These are phyloP conservation scores for Lojkania enalia DNA, from an alignment of 2,329 filamentous ascomycete genomes.

Conservation along the genomic window DNA sequence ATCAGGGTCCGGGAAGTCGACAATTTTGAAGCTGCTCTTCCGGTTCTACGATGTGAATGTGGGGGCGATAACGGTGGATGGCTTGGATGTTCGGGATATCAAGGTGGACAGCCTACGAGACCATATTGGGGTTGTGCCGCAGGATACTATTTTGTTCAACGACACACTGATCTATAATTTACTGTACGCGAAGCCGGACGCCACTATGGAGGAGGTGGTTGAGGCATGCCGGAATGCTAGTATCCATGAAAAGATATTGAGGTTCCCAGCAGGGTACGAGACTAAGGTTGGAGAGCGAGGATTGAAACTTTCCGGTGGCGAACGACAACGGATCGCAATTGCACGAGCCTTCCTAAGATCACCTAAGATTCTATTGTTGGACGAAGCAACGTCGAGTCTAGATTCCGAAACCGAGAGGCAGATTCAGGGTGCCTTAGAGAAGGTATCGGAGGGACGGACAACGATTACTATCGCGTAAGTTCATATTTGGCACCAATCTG, in stretches of 20 bases:
- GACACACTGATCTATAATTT: constrained; percentile 64
- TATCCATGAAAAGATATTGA: constrained; percentile 17
- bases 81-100: constrained; percentile 59
- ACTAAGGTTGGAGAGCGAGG: constrained; percentile 10
- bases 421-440: constrained; percentile 70
- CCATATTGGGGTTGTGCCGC: constrained; percentile 63
- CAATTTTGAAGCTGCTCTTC: constrained; percentile 57
- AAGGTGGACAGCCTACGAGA: constrained; percentile 58
- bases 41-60: constrained; percentile 59
- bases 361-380: constrained; percentile 60
- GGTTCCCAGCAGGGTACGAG: constrained; percentile 25
- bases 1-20: constrained; percentile 62
- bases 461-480: constrained; percentile 50
- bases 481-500: no score
- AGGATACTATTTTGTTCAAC: constrained; percentile 64
- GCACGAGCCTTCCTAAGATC: constrained; percentile 68
- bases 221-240: constrained; percentile 59
- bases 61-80: constrained; percentile 58
- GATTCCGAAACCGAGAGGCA: constrained; percentile 69
- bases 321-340: constrained; percentile 64
- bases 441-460: constrained; percentile 47
- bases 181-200: constrained; percentile 59
- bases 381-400: constrained; percentile 63
- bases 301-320: constrained; percentile 59
- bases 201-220: constrained; percentile 59